Base-by-base conservation (phyloP, 805 yeast species). In the Torulaspora delbrueckii region DNA sequence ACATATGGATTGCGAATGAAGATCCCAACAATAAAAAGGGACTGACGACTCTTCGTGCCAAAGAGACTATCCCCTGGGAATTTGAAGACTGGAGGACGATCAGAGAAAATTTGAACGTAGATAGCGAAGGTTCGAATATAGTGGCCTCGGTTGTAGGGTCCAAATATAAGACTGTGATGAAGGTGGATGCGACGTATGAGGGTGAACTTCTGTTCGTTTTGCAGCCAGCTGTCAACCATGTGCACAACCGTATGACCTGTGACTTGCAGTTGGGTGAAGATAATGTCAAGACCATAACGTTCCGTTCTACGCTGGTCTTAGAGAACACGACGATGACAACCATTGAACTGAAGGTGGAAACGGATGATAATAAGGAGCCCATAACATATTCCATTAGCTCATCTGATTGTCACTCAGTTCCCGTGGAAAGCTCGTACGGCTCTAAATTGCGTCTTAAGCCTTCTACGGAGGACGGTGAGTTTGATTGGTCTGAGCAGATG, bases 41-140 rank as follows among this genome's bases (percentile, higher is more conserved):
- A 1, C 26, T 65, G 12, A 70, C 74, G 0, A 31, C 56, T 0
- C 59, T 86, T 12, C 63, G 69, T 32, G 72, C 79, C 42, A 76
- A 77, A 1, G 78, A 76, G 4, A 63, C 66, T 3, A 61, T 78
- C 4, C 84, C 86, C 1, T 93, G 98, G 97, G 81, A 89, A 33
- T 95, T 95, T 69, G 96, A 90, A 57, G 96, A 91, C 60, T 93
- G 98, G 97, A 74, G 86, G 50, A 74, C 75, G 25, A 77, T 89
- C 19, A 81, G 99, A 64, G 96, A 91, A 58, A 79, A 81, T 45
- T 68, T 90, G 45, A 82, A 78, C 50, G 77, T 84, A 3, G 84
- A 84, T 45, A 78, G 75, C 34, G 77, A 75, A 14, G 72, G 71
- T n/a, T 82, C 80, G 37, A 68, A 74, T 3, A 65, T 91, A 25